Evolutionary conservation across 2,329 filamentous ascomycete species (phyloP), one percentile per base, ranked within the genome.

Genomic region (Xenoacremonium recifei): DNA sequence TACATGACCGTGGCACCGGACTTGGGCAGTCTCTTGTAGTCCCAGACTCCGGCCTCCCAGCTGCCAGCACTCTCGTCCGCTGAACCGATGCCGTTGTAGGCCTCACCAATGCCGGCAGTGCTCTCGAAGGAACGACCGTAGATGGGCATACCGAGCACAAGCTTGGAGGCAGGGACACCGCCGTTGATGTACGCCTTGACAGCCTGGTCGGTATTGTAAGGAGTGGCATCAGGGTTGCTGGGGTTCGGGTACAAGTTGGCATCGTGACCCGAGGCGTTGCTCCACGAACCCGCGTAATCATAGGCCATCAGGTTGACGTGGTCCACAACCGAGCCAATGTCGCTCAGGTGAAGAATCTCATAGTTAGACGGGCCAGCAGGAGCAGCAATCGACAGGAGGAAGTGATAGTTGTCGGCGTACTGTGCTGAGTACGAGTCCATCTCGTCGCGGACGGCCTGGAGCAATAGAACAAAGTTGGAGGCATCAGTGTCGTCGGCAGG

Each of bases 91-190:
- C 86, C 85, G 3, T 57, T 73, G 66, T 74, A 93, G 0, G 75
- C 43, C 47, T 76, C 64, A 7, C 88, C 89, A 2, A 84, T 75
- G 0, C 87, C 87, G n/a, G 70, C 63, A 0, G 89, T 77, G 20
- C 53, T 38, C 27, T 55, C 20, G 47, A 62, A 59, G 21, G 57
- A 49, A 29, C 61, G 51, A 19, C 61, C 55, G 38, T 60, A 59
- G 6, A 95, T 70, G 0, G 89, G 88, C 76, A 93, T 84, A 3
- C 89, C 88, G 4, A 93, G 70, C 2, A 88, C 76, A 41, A 95
- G 77, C 63, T 92, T 92, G 39, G 63, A 60, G 0, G 79, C 58
- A 0, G 79, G 69, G 0, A 93, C 77, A 6, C 82, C 83, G 4
- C 76, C 75, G 1, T 68, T 62, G 21, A 82, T 65, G 65, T 95